phyloP scores from a whole-genome alignment of 306 rosid genomes.

The Styphnolobium japonicum region DNA sequence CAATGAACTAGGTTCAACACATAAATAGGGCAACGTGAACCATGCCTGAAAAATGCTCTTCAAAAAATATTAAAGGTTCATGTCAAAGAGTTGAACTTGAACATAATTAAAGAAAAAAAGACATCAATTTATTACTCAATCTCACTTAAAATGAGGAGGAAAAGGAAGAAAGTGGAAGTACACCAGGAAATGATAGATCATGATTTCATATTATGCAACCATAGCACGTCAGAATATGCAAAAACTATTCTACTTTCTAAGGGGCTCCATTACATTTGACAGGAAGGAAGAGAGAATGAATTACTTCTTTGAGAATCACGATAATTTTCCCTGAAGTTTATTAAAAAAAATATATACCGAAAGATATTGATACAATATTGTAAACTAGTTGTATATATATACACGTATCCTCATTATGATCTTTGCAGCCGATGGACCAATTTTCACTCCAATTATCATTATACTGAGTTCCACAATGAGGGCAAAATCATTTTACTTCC shows the following conservation, averaged over 20 bases:
- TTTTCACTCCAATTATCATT: neutral
- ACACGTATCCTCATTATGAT: neutral
- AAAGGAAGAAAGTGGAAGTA: conserved; percentile 8
- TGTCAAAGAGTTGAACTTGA: neutral
- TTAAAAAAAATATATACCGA: neutral
- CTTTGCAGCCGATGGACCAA: neutral
- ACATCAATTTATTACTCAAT: neutral
- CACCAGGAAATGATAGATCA: neutral
- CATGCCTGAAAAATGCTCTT: neutral
- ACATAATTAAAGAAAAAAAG: neutral
- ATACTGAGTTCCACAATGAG: neutral
- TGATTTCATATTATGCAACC: neutral
- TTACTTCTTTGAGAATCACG: neutral
- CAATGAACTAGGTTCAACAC: neutral
- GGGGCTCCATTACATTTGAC: neutral
- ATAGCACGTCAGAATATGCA: neutral
- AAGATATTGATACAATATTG: neutral
- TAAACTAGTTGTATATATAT: neutral
- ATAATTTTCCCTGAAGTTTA: neutral
- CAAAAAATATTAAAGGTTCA: neutral
- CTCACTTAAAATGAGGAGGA: neutral
- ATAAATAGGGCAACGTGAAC: neutral
- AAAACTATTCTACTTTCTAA: neutral
- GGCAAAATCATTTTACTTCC: neutral
- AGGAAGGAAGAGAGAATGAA: neutral